Conservation (phyloP, 805 yeast genomes). For the Zygosaccharomyces bailii region DNA sequence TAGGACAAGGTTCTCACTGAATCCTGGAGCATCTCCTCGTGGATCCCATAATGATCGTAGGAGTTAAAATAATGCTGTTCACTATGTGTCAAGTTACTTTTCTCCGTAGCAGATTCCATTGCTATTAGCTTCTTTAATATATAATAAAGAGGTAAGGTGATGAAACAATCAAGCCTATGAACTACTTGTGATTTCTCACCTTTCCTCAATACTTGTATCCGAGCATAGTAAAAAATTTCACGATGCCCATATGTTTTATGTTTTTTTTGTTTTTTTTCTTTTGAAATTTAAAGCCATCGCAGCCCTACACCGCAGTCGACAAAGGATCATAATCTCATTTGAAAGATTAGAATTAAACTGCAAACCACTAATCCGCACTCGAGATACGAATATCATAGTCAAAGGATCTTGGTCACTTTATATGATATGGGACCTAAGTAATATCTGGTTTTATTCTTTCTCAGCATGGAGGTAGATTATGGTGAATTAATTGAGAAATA, state of each 20-base stretch:
- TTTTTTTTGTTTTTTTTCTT: neutral
- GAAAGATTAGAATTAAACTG: no score
- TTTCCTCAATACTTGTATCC: neutral
- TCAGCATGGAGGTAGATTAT: neutral
- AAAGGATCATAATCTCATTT: neutral
- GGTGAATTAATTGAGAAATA: neutral
- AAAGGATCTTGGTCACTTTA: no score
- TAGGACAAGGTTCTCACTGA: conserved; percentile 87
- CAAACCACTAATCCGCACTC: no score
- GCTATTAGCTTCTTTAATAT: neutral
- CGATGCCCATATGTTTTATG: conserved; percentile 2
- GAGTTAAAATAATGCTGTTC: conserved; percentile 96
- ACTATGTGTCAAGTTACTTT: conserved; percentile 55
- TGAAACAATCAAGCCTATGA: neutral
- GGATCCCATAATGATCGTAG: conserved; percentile 95
- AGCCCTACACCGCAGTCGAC: conserved; percentile 5
- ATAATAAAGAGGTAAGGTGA: neutral
- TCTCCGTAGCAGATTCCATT: conserved; percentile 60
- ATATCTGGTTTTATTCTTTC: neutral
- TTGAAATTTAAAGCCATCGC: conserved; percentile 1
- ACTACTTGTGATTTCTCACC: neutral
- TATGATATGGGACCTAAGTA: neutral
- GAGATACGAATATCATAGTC: no score
- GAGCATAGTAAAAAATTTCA: conserved; percentile 3
- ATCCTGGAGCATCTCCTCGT: conserved; percentile 98